These are phyloP conservation scores for Hirschioporus abietinus DNA, from an alignment of 768 basidiomycete species.

Conservation along the genomic window DNA sequence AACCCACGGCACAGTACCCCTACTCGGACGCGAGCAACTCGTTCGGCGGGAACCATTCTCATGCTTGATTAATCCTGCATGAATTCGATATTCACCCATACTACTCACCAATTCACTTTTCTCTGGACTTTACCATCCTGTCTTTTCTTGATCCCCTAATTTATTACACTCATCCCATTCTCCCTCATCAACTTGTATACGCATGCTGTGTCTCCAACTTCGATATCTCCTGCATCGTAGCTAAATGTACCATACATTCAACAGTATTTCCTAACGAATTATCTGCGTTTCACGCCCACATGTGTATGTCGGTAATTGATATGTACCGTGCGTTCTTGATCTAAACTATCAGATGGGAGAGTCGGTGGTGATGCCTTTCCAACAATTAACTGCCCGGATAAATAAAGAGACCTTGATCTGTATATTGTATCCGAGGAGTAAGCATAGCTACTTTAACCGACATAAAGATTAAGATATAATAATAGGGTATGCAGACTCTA, in stretches of 20 bases:
- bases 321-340: too few relatives aligned
- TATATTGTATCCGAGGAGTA: too few relatives aligned
- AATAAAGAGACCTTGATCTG: too few relatives aligned
- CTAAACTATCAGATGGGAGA: too few relatives aligned
- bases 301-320: too few relatives aligned
- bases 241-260: not conserved
- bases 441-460: too few relatives aligned
- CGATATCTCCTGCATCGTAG: not conserved
- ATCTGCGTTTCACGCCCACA: not conserved
- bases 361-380: too few relatives aligned
- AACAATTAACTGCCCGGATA: too few relatives aligned
- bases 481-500: too few relatives aligned
- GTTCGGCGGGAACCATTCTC: not conserved
- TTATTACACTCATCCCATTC: not conserved
- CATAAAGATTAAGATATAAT: too few relatives aligned
- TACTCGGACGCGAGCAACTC: not conserved
- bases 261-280: not conserved
- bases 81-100: not conserved
- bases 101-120: not conserved
- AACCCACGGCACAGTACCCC: not conserved
- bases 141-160: not conserved
- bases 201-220: not conserved
- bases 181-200: not conserved
- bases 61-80: not conserved
- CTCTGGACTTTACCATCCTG: not conserved